Base-by-base conservation (phyloP, 2,329 filamentous ascomycete species). In the Clonostachys chloroleuca region DNA sequence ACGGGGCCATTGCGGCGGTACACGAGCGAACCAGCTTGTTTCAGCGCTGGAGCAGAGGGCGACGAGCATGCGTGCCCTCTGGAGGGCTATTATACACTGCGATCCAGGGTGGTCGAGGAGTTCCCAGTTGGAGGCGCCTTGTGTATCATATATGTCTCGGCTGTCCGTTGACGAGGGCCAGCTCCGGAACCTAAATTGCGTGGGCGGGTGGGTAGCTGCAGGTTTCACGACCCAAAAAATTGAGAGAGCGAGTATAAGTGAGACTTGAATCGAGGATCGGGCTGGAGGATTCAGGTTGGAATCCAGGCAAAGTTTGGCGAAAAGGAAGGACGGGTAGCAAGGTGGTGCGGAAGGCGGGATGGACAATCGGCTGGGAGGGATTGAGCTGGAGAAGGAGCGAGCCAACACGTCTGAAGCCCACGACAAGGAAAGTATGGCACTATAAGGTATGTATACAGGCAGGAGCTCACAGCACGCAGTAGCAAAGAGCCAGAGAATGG, bases 21-120 rank as follows among this genome's bases (percentile, higher is more conserved):
- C 34, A 18, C 44, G 44, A 17, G n/a, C 24, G 16, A 30, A 30
- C 24, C 24, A 3, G 40, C 20, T 20, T 30, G 24, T 30, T 30
- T 39, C 14, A 42, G 43, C 8, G 24, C 44, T 33, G 16, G 18
- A 18, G 17, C 47, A 48, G 47, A 48, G 47, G 47, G 47, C 47
- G 47, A 48, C 47, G 47, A 48, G 47, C 35, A 18, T 16, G 40
- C 47, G 47, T 48, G 47, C 47, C 47, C 47, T 48, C 47, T 48
- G 47, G 42, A 13, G 14, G 14, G 34, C 16, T 20, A 39, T 37
- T 45, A 30, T 16, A 30, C 12, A 14, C 20, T 12, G 18, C n/a
- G 35, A 33, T 47, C 44, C 44, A 46, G 44, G 39, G 18, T 46
- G 44, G 14, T n/a, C 16, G 16, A 34, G 24, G 24, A 3, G 24